Percentiles rank a stretch among this genome's conserved stretches.
phyloP scores from a whole-genome alignment of 306 rosid genomes.

The Vigna unguiculata region DNA sequence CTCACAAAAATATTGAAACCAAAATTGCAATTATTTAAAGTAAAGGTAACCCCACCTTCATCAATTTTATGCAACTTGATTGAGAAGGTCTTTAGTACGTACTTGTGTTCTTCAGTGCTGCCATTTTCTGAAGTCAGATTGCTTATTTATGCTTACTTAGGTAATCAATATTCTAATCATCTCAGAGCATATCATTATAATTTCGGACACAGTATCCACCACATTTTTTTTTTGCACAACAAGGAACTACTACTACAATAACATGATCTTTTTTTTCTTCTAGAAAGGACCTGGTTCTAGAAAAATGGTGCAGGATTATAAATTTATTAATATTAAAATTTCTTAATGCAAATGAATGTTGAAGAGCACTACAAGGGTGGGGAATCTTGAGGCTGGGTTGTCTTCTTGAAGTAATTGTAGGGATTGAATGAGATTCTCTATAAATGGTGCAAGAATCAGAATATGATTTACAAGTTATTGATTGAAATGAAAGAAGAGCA shows the following conservation, averaged over 20 bases:
- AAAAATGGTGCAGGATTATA: not conserved
- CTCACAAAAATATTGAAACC: not conserved
- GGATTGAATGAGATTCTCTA: constrained; percentile 41
- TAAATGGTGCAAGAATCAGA: constrained; percentile 52
- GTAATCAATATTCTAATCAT: constrained; percentile 24
- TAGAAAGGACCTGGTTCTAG: constrained; percentile 43
- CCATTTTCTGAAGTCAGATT: constrained; percentile 27
- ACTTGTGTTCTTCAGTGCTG: not conserved
- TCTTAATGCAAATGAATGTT: not conserved
- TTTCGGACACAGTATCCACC: constrained; percentile 19
- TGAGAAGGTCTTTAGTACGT: not conserved
- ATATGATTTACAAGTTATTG: constrained; percentile 36
- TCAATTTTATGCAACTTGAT: constrained; percentile 15
- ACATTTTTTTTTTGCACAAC: constrained; percentile 8
- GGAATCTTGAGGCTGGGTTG: constrained; percentile 17
- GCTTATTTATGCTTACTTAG: constrained; percentile 17
- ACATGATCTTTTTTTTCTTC: not conserved
- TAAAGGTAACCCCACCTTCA: not conserved
- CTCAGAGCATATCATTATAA: constrained; percentile 5
- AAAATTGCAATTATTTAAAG: not conserved
- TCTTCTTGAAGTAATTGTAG: constrained; percentile 22
- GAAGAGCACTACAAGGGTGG: constrained; percentile 22
- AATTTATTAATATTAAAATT: not conserved
- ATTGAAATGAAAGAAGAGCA: constrained; percentile 6
- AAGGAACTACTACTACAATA: constrained; percentile 18